Evolutionary conservation across 768 basidiomycete species (phyloP).

Genomic region (Trametes cubensis): DNA sequence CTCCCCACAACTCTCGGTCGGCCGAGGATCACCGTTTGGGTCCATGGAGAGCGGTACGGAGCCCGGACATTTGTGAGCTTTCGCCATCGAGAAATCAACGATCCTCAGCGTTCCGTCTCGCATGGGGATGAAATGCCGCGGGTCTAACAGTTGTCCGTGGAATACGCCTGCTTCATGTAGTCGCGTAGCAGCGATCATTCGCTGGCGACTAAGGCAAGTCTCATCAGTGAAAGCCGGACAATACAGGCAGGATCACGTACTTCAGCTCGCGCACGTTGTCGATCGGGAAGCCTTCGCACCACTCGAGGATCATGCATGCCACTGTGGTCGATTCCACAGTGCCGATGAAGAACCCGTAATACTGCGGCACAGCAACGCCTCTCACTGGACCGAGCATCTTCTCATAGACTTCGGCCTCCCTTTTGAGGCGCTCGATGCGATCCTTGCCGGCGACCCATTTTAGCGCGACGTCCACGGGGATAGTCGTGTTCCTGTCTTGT

Average conservation of each 20-base stretch:
- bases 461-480: constrained; percentile 21
- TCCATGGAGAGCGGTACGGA: constrained; percentile 6
- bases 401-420: constrained; percentile 42
- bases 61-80: constrained; percentile 35
- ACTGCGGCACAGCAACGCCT: constrained; percentile 42
- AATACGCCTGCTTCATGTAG: constrained; percentile 42
- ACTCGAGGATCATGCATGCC: constrained; percentile 44
- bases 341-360: constrained; percentile 42
- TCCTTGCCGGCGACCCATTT: constrained; percentile 23
- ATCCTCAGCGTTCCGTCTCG: constrained; percentile 36
- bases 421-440: constrained; percentile 30
- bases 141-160: constrained; percentile 38
- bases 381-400: constrained; percentile 39
- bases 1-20: constrained; percentile 16
- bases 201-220: constrained; percentile 32
- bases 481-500: not conserved
- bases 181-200: constrained; percentile 38
- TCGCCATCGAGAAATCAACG: constrained; percentile 41
- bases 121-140: constrained; percentile 28
- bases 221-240: not conserved
- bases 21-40: constrained; percentile 1
- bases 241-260: constrained; percentile 13
- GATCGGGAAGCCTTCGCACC: constrained; percentile 33
- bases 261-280: constrained; percentile 17
- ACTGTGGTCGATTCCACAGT: constrained; percentile 32